These are phyloP conservation scores for Huntiella bhutanensis DNA, from an alignment of 2,329 filamentous ascomycete genomes.

Conservation along the genomic window DNA sequence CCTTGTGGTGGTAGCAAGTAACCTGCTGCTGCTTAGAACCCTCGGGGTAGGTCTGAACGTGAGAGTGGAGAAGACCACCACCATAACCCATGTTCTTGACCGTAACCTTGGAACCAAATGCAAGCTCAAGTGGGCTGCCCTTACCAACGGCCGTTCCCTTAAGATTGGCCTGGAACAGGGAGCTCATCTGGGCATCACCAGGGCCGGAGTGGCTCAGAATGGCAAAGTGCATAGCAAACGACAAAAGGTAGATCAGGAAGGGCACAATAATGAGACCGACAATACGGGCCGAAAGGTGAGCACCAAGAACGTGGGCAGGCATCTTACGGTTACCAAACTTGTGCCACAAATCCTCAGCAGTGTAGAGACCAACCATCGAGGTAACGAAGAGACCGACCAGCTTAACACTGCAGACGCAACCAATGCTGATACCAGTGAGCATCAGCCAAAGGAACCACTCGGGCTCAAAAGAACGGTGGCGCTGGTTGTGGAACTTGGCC, in stretches of 20 bases:
- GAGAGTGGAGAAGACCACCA: slow-evolving; percentile 85
- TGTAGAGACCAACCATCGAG: slow-evolving; percentile 86
- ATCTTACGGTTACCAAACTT: slow-evolving; percentile 93
- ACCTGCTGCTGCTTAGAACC: slow-evolving; percentile 90
- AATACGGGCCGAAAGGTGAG: slow-evolving; percentile 63
- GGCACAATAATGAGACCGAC: slow-evolving; percentile 78
- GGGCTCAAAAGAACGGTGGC: slow-evolving; percentile 64
- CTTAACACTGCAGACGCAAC: slow-evolving; percentile 96
- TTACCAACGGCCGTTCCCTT: slow-evolving; percentile 84
- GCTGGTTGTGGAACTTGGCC: slow-evolving; percentile 85
- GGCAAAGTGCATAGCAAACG: slow-evolving; percentile 85
- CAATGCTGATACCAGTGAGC: slow-evolving; percentile 85
- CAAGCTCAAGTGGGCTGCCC: slow-evolving; percentile 84
- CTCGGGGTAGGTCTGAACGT: slow-evolving; percentile 89
- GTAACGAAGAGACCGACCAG: slow-evolving; percentile 95
- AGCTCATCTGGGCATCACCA: slow-evolving; percentile 99
- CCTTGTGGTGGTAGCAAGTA: slow-evolving; percentile 98
- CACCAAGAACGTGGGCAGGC: slow-evolving; percentile 59
- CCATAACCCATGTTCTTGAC: slow-evolving; percentile 99
- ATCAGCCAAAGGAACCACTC: slow-evolving; percentile 94
- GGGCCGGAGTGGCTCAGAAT: slow-evolving; percentile 87
- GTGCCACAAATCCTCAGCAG: slow-evolving; percentile 88
- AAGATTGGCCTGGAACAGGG: slow-evolving; percentile 93
- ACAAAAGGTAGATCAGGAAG: slow-evolving; percentile 81
- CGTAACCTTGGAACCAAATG: slow-evolving; percentile 72